Base-by-base conservation (phyloP, 768 basidiomycete genomes). In the Boletus subparvulus region DNA sequence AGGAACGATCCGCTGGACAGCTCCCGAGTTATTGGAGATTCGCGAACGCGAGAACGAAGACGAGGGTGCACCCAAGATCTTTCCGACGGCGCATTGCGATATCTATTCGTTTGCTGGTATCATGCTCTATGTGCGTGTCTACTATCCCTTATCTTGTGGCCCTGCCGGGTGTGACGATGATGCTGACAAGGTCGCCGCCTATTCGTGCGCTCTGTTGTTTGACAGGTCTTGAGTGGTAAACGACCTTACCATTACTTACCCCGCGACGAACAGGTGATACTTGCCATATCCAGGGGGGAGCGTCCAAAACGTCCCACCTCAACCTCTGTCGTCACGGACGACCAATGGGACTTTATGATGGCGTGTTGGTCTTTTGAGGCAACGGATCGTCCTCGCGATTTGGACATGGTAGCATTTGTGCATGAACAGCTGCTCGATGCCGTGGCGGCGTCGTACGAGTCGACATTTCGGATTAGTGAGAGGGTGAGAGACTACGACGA, bases 1-100 rank as follows among this genome's bases (percentile, higher is more conserved):
- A 40, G 80, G 79, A 3, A 75, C 79, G n/a, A 68, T 81, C 19
- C 74, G 80, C 2, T 82, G 80, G 78, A 76, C 80, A 11, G 81
- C 81, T 30, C 69, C 79, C 0, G 67, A 75, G 32, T 61, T 82
- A 0, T 73, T 78, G 51, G n/a, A 30, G 1, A 33, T 61, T 14
- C 24, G 6, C 21, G 47, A 36, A 9, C 17, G 37, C 1, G 33
- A 5, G 17, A 10, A 32, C 6, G 42, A 43, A 3, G 30, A 43
- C 7, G 51, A 54, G 3, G 40, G 45, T 2, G 0, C 9, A 8
- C 14, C 2, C 21, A 49, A 33, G 35, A 43, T 58, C 32, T 50
- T 58, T 49, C 64, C 67, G 28, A 68, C 66, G 5, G 2, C 4
- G 57, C 60, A 47, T 7, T 78, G 72, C 44, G 80, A 83, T 63